Conservation (phyloP, 345 rosid genomes). For the Firmiana major region DNA sequence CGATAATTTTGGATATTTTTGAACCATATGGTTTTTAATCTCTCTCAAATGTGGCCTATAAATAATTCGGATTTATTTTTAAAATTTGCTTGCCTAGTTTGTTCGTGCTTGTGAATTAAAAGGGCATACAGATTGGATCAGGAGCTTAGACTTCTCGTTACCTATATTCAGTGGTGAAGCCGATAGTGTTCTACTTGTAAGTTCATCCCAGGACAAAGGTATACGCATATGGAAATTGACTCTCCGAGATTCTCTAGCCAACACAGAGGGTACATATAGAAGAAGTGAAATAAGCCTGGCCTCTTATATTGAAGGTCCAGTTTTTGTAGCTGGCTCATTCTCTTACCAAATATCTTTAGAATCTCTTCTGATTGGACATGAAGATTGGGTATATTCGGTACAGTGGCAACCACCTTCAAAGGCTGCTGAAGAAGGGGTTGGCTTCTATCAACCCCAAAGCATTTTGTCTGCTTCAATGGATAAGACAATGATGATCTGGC, state of each 20-base stretch:
- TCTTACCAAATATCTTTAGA: slow-evolving; percentile 90
- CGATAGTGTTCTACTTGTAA: slow-evolving; percentile 66
- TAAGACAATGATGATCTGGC: slow-evolving; percentile 99
- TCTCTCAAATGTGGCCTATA: not conserved
- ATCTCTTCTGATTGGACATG: slow-evolving; percentile 92
- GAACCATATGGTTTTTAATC: not conserved
- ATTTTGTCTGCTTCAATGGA: slow-evolving; percentile 94
- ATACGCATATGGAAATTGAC: slow-evolving; percentile 87
- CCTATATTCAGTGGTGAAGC: slow-evolving; percentile 42
- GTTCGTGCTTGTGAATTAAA: slow-evolving; percentile 76
- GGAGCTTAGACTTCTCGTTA: slow-evolving; percentile 92
- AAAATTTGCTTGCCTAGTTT: slow-evolving; percentile 42
- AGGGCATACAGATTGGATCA: slow-evolving; percentile 95
- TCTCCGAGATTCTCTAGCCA: slow-evolving; percentile 29
- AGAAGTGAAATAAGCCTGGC: slow-evolving; percentile 64
- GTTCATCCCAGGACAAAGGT: slow-evolving; percentile 93
- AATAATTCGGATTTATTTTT: slow-evolving; percentile 10
- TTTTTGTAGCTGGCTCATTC: slow-evolving; percentile 51
- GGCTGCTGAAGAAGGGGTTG: slow-evolving; percentile 23
- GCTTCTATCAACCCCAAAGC: slow-evolving; percentile 61
- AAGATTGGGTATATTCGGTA: slow-evolving; percentile 97
- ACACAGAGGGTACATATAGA: slow-evolving; percentile 30
- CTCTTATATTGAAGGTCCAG: slow-evolving; percentile 90
- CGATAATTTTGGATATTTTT: not conserved
- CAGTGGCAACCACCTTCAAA: slow-evolving; percentile 81